phyloP scores from a whole-genome alignment of 345 rosid species.

The Eucalyptus erythrocorys region DNA sequence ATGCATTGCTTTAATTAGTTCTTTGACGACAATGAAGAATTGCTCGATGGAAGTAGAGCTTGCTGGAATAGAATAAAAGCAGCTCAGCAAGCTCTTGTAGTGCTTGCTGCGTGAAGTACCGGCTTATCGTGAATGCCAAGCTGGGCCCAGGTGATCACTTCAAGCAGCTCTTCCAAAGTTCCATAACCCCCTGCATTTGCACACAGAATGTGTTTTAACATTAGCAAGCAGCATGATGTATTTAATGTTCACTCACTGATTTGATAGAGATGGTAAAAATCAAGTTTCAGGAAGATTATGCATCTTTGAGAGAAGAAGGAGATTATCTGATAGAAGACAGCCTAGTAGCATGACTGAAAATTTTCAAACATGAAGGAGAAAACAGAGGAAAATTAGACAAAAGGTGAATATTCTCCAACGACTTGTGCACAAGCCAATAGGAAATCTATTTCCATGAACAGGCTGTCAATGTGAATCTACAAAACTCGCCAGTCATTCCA shows the following conservation, averaged over 20 bases:
- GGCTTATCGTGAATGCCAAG: conserved; percentile 98
- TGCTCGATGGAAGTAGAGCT: neutral
- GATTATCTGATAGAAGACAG: neutral
- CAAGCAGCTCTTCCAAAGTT: conserved; percentile 94
- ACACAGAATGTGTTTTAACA: neutral
- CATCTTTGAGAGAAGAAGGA: neutral
- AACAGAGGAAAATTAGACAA: neutral
- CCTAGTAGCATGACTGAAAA: neutral
- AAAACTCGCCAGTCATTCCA: neutral
- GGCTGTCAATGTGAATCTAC: neutral
- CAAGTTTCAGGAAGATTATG: neutral
- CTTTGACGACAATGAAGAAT: neutral
- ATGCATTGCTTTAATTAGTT: neutral
- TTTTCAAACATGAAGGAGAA: neutral
- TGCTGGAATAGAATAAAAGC: neutral
- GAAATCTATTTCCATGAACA: neutral
- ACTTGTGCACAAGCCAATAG: neutral
- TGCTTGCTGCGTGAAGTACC: conserved; percentile 11
- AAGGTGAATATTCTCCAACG: neutral
- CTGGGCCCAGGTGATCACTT: conserved; percentile 98
- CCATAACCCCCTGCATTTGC: conserved; percentile 80
- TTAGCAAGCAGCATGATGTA: neutral
- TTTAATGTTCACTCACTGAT: neutral
- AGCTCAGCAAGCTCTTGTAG: neutral
- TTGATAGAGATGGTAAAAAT: neutral